Evolutionary conservation across 805 yeast species (phyloP).

Genomic region (Saccharomycopsis sp.): DNA sequence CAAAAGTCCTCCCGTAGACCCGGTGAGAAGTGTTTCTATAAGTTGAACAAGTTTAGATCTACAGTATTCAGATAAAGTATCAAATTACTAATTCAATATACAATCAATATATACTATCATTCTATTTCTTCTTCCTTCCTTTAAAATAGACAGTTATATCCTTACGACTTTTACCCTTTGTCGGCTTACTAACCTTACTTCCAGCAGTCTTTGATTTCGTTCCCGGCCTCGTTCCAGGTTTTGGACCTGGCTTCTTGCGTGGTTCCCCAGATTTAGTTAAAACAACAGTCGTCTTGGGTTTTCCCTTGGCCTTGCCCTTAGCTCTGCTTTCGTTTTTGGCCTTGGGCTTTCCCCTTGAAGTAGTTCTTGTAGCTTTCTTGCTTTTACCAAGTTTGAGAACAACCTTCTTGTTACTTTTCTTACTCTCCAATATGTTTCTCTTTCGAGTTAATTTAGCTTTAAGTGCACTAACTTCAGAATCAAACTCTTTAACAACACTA

Average conservation of each 20-base stretch:
- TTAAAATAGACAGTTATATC: not conserved
- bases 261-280: no score
- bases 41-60: no score
- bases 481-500: slow-evolving; percentile 66
- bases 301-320: not conserved
- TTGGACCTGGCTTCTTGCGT: slow-evolving; percentile 14
- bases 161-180: no score
- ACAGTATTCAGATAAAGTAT: no score
- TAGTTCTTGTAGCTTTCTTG: not conserved
- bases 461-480: slow-evolving; percentile 23
- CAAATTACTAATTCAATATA: no score
- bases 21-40: no score
- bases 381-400: not conserved
- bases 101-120: no score
- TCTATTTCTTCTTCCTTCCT: not conserved
- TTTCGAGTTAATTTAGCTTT: slow-evolving; percentile 8
- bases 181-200: not conserved
- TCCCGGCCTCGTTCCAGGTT: slow-evolving; percentile 1
- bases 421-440: slow-evolving; percentile 7
- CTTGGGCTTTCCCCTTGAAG: not conserved
- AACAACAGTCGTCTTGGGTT: not conserved
- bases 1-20: no score
- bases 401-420: slow-evolving; percentile 2
- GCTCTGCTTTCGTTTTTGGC: not conserved
- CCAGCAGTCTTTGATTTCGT: not conserved